phyloP scores from a whole-genome alignment of 2,329 filamentous ascomycete genomes.

The Fusarium virguliforme region DNA sequence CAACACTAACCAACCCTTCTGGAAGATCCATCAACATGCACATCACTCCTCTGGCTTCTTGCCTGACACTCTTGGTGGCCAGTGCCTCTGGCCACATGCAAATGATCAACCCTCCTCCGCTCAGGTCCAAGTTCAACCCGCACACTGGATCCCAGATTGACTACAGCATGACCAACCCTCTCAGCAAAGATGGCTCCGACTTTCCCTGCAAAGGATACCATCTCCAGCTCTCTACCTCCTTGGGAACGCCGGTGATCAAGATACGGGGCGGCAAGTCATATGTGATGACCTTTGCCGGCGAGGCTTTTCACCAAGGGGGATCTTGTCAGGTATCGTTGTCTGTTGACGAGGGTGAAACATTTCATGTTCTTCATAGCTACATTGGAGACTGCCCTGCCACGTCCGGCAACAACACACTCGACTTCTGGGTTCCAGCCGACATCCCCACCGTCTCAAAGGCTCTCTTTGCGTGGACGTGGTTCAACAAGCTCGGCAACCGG shows the following conservation, averaged over 20 bases:
- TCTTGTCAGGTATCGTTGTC: constrained; percentile 76
- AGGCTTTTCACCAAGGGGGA: constrained; percentile 70
- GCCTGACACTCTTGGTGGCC: neutral
- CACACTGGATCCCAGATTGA: constrained; percentile 67
- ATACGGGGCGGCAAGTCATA: constrained; percentile 70
- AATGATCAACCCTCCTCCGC: constrained; percentile 65
- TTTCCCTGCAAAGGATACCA: constrained; percentile 81
- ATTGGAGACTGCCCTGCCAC: constrained; percentile 56
- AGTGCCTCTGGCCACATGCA: constrained; percentile 64
- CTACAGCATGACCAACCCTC: constrained; percentile 79
- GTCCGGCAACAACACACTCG: constrained; percentile 41
- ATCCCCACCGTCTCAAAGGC: constrained; percentile 64
- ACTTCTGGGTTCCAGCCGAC: constrained; percentile 69
- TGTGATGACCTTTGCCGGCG: constrained; percentile 69
- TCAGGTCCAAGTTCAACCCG: constrained; percentile 68
- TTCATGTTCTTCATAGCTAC: constrained; percentile 65
- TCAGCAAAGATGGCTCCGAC: constrained; percentile 72
- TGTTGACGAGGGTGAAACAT: constrained; percentile 72
- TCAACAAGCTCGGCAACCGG: constrained; percentile 74
- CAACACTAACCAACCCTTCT: neutral
- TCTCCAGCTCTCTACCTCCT: constrained; percentile 44
- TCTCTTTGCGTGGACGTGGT: constrained; percentile 75
- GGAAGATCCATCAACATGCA: neutral
- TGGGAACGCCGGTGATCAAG: constrained; percentile 63
- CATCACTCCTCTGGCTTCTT: neutral